Evolutionary conservation across 768 basidiomycete species (phyloP), one percentile per base, ranked within the genome.

Genomic region (Clitopilus hobsonii): DNA sequence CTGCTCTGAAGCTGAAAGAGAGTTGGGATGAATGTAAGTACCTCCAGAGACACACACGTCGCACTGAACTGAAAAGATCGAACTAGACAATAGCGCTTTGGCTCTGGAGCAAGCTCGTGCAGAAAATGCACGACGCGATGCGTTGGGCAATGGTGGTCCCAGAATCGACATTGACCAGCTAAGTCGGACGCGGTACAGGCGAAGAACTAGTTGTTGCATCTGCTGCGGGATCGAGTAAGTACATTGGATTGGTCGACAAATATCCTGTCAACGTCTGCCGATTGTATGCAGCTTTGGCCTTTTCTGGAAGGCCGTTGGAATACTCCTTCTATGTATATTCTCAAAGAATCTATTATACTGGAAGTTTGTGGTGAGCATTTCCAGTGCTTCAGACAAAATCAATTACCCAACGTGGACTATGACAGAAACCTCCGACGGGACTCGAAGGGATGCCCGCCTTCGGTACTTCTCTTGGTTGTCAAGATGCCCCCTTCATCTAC

Each of bases 281-380:
- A 23, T 10, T 10, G 38, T 26, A 22, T 20, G 6, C 53, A 83
- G 82, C 57, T 82, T 79, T 58, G 68, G 69, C 29, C 65, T 82
- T 7, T 76, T 83, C 63, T 83, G 76, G 73, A 84, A 81, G 60
- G 78, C 78, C 1, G 67, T 82, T 50, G 81, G 74, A n/a, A 75
- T 84, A 47, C 77, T 82, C n/a, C 54, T 72, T 2, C 64, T 67
- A n/a, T 56, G 78, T n/a, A 70, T 76, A 45, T 53, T 72, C 3
- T 54, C 74, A 4, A 81, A 75, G 69, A 70, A 74, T 55, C 67
- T 68, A 1, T 67, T 77, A 60, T 64, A 81, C 14, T 57, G 78
- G 28, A 58, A 66, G 25, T 84, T 81, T 79, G 75, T 74, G 24
- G 64, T 73, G 11, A 74, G 72, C 41, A 24, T 28, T 16, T 22